Evolutionary conservation across 1,284 basidiomycete genomes (phyloP), one percentile per base, ranked within the genome.

Genomic region (Laetiporus sulphureus): DNA sequence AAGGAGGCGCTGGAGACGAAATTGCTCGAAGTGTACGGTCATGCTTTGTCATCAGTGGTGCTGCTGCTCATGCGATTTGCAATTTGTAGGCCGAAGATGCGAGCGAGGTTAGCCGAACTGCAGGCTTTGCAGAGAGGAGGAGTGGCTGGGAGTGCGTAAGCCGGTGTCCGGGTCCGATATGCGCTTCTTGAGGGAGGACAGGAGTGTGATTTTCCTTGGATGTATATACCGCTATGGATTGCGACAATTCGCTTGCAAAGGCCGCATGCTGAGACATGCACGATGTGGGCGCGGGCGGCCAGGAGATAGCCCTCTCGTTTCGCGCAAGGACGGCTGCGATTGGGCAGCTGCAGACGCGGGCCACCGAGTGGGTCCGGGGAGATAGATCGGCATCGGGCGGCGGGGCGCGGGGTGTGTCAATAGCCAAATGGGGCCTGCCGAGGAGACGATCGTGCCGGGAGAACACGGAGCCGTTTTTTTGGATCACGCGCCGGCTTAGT

Each of bases 1-100:
- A 96, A 94, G 64, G 87, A 92, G 61, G 75, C 72, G 15, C 59
- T 93, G 32, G 88, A 91, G 56, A 69, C 81, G 23, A 91, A 84
- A 57, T 63, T 93, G 47, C 68, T 86, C 23, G 88, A 91, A 63
- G 81, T 92, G 79, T 86, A 59, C 68, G 82, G 54, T 24, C 8
- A 34, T 32, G 34, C 33, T 38, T n/a, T 29, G 24, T 27, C 4
- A 4, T 18, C 13, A 12, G 3, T n/a, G 16, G 11, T 16, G 16
- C 19, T 2, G 15, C 5, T 7, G 15, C 36, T 31, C n/a, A 27
- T 15, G 31, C 24, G 31, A 22, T n/a, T 18, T n/a, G n/a, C n/a
- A 6, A 36, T n/a, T 32, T 51, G 48, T 50, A 86, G 88, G 21
- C 88, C 90, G 3, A 90, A 87, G 68, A 79, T 94, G 72, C 76